A percentile compares a stretch with the other conserved stretches of the same genome.
Conservation (phyloP, 371 early-diverging fungal species). For the Rhizopus delemar region DNA sequence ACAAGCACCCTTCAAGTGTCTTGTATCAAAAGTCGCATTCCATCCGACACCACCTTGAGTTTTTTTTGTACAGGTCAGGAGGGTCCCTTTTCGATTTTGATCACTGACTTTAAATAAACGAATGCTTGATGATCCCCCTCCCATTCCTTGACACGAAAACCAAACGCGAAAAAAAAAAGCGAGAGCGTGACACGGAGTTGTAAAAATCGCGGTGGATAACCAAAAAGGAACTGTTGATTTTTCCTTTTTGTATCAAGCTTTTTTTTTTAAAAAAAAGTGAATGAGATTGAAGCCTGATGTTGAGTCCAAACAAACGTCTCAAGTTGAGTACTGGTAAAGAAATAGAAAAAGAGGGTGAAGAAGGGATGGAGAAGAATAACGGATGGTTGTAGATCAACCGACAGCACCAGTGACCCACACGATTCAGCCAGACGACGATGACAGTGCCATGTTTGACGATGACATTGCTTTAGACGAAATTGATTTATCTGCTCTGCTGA, state of each 20-base stretch:
- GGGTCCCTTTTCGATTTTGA: slow-evolving; percentile 75
- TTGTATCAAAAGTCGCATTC: slow-evolving; percentile 86
- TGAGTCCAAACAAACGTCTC: neutral
- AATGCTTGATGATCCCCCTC: no score
- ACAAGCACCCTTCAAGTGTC: slow-evolving; percentile 88
- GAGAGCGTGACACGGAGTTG: no score
- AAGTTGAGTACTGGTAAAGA: neutral
- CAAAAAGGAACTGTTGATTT: no score
- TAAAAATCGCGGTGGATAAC: no score
- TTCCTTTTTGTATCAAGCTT: no score
- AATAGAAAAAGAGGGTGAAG: no score
- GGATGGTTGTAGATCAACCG: neutral
- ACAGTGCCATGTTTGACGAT: slow-evolving; percentile 47
- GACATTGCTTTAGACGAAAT: slow-evolving; percentile 40
- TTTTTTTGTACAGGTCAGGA: slow-evolving; percentile 78
- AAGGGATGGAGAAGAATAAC: neutral
- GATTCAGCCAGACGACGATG: slow-evolving; percentile 19
- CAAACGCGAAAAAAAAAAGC: no score
- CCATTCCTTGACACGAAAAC: no score
- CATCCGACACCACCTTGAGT: slow-evolving; percentile 98
- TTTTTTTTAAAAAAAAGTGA: no score
- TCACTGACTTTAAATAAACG: no score
- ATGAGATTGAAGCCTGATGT: no score
- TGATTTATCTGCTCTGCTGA: slow-evolving; percentile 12
- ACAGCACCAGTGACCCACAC: neutral